Conservation (phyloP, 768 basidiomycete genomes). For the Lentinula guzmanii region DNA sequence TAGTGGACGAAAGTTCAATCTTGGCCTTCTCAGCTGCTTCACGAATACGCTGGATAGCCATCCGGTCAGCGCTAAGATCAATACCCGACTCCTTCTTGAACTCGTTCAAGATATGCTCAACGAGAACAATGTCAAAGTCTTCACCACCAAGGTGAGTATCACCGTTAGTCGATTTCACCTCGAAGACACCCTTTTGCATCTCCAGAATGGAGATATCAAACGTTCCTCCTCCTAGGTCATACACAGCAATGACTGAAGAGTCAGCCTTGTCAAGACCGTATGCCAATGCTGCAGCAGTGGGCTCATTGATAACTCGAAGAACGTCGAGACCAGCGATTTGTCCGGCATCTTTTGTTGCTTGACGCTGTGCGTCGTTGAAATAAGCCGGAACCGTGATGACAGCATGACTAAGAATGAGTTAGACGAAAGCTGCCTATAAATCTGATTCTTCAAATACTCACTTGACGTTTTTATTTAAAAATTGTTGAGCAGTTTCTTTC, state of each 20-base stretch:
- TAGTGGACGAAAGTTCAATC: conserved; percentile 92
- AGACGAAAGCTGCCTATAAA: background rate
- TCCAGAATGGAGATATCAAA: conserved; percentile 99
- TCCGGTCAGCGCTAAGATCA: conserved; percentile 78
- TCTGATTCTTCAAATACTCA: conserved; percentile 39
- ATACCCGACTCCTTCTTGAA: conserved; percentile 93
- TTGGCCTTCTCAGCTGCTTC: conserved; percentile 99
- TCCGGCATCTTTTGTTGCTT: conserved; percentile 97
- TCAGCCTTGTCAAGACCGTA: conserved; percentile 92
- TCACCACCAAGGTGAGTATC: conserved; percentile 97
- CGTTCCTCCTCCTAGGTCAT: conserved; percentile 97
- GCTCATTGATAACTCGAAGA: conserved; percentile 97
- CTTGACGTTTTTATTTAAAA: conserved; percentile 90
- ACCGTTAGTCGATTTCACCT: conserved; percentile 99
- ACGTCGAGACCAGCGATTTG: conserved; percentile 97
- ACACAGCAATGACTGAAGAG: conserved; percentile 89
- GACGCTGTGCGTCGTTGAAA: conserved; percentile 99
- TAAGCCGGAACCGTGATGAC: conserved; percentile 97
- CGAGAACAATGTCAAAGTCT: conserved; percentile 91
- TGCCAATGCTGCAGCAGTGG: conserved; percentile 96
- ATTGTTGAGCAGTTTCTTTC: conserved; percentile 94
- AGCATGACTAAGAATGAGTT: conserved; percentile 49
- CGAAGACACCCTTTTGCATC: conserved; percentile 99
- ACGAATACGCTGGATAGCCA: conserved; percentile 98
- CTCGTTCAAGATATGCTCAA: conserved; percentile 79